These are phyloP conservation scores for Oidium heveae DNA, from an alignment of 2,329 filamentous ascomycete species.

Conservation along the genomic window DNA sequence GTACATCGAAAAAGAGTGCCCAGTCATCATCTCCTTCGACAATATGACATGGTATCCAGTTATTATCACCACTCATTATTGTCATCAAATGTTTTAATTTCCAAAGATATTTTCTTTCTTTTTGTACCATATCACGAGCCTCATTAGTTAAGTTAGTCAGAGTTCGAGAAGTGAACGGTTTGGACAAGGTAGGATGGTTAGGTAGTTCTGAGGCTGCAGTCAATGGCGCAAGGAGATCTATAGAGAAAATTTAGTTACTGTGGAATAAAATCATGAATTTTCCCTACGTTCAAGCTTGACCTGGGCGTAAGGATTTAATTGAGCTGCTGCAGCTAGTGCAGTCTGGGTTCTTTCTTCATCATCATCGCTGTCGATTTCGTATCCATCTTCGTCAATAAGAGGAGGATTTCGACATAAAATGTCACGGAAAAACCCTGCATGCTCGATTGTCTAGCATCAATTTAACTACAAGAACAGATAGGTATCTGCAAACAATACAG, in stretches of 20 bases:
- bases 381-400: conserved; percentile 53
- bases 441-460: conserved; percentile 34
- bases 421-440: conserved; percentile 44
- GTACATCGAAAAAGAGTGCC: conserved; percentile 20
- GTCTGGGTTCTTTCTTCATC: conserved; percentile 37
- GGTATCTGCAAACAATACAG: conserved; percentile 8
- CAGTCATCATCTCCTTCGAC: conserved; percentile 31
- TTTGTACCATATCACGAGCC: conserved; percentile 44
- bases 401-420: conserved; percentile 53
- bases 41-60: conserved; percentile 34
- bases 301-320: conserved; percentile 49
- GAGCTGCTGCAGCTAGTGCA: conserved; percentile 34
- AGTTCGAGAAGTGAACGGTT: conserved; percentile 49
- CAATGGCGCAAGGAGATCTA: conserved; percentile 51
- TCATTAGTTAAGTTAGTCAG: conserved; percentile 46
- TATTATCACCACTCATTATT: conserved; percentile 48
- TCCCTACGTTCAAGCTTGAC: conserved; percentile 43
- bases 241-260: conserved; percentile 11
- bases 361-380: conserved; percentile 48
- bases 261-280: not conserved
- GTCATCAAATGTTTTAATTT: conserved; percentile 50
- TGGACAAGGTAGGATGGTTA: conserved; percentile 46
- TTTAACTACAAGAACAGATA: conserved; percentile 4
- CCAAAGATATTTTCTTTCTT: conserved; percentile 49
- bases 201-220: conserved; percentile 51